Conservation (phyloP, 768 basidiomycete genomes). For the Boletus rubescentipes region DNA sequence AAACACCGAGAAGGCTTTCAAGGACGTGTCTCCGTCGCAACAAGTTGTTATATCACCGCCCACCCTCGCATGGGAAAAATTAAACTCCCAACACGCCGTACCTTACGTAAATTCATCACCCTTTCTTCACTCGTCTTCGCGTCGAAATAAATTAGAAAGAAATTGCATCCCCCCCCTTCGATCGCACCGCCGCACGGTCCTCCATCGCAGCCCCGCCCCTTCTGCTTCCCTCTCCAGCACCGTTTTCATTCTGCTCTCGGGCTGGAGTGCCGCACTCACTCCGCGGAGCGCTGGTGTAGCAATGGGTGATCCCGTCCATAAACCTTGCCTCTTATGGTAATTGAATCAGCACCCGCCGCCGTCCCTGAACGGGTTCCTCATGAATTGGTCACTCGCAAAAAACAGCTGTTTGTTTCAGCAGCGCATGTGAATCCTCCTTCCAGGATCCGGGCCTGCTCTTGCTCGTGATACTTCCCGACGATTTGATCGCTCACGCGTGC, state of each 20-base stretch:
- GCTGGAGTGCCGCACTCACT: background rate
- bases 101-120: constrained; percentile 18
- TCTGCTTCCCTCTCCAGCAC: constrained; percentile 7
- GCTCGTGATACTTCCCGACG: background rate
- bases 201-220: background rate
- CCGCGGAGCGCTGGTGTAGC: constrained; percentile 22
- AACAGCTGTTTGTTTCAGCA: constrained; percentile 23
- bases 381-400: background rate
- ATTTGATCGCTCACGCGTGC: background rate
- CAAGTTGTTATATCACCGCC: constrained; percentile 31
- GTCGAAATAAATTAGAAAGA: constrained; percentile 9
- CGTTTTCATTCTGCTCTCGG: background rate
- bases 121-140: constrained; percentile 9
- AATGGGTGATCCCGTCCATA: constrained; percentile 11
- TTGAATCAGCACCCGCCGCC: constrained; percentile 14
- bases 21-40: constrained; percentile 23
- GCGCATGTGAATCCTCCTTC: background rate
- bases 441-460: background rate
- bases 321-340: constrained; percentile 9
- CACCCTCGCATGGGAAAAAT: constrained; percentile 31
- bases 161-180: background rate
- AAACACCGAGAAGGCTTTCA: constrained; percentile 4
- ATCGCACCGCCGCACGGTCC: background rate
- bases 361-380: constrained; percentile 28
- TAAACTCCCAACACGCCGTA: constrained; percentile 4